Conservation (phyloP, 176 grass and related monocot genomes). For the Carex scoparia region DNA sequence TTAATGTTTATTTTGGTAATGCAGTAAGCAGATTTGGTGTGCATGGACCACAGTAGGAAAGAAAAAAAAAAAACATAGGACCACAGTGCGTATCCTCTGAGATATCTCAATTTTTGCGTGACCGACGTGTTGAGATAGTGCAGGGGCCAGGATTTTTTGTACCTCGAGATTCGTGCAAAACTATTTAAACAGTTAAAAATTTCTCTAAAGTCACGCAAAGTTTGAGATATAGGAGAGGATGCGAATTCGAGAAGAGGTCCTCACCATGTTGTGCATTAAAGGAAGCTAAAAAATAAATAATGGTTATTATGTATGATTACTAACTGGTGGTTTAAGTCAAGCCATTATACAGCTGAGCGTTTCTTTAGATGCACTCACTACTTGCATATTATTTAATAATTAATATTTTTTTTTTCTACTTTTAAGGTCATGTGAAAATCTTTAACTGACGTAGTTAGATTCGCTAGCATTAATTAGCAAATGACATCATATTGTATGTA, state of each 20-base stretch:
- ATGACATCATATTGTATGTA: background rate
- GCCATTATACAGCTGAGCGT: conserved; percentile 3
- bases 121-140: no score
- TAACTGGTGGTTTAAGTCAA: conserved; percentile 1
- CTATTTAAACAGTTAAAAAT: no score
- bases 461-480: background rate
- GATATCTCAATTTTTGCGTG: no score
- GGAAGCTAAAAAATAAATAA: background rate
- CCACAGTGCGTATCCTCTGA: no score
- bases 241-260: background rate
- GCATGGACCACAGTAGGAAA: background rate
- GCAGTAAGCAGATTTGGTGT: background rate
- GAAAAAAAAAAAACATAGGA: background rate
- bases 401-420: no score
- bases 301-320: background rate
- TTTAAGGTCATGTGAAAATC: background rate
- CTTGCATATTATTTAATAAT: background rate
- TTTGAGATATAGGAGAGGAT: no score
- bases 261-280: conserved; percentile 22
- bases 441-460: background rate
- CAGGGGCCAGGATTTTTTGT: no score
- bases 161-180: no score
- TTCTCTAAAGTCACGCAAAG: no score
- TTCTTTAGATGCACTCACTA: conserved; percentile 4
- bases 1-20: background rate